Conservation (phyloP, 1,284 basidiomycete genomes). For the Neotropicomus parvogracilis region DNA sequence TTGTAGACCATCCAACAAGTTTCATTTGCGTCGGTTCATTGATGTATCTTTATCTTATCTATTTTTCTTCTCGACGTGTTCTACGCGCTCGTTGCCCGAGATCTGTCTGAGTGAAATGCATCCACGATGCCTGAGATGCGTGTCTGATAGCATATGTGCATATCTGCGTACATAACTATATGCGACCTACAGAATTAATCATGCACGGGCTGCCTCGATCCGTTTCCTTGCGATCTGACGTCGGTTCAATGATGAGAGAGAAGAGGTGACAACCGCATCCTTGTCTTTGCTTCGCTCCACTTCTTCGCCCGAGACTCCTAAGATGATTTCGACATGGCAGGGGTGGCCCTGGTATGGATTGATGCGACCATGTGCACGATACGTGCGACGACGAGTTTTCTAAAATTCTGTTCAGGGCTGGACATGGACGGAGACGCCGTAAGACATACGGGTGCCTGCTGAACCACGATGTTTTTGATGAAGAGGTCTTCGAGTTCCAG, state of each 20-base stretch:
- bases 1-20: background rate
- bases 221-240: constrained; percentile 79
- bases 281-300: constrained; percentile 90
- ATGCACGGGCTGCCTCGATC: constrained; percentile 69
- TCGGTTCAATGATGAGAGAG: constrained; percentile 69
- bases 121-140: background rate
- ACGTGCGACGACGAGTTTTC: constrained; percentile 99
- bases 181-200: constrained; percentile 13
- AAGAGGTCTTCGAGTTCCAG: constrained; percentile 87
- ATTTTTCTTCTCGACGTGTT: background rate
- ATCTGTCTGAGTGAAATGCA: background rate
- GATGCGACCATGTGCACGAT: constrained; percentile 97
- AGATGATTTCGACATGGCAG: constrained; percentile 94
- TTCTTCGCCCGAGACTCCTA: constrained; percentile 72
- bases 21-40: constrained; percentile 1
- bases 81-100: constrained; percentile 11
- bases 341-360: constrained; percentile 91
- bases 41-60: constrained; percentile 4
- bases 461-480: constrained; percentile 97
- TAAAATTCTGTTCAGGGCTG: constrained; percentile 29
- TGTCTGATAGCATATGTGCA: constrained; percentile 31
- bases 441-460: constrained; percentile 88
- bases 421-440: background rate
- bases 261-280: constrained; percentile 46
- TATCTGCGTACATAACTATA: constrained; percentile 32